Base-by-base conservation (phyloP, 768 basidiomycete species). In the Tricholoma saponaceum region DNA sequence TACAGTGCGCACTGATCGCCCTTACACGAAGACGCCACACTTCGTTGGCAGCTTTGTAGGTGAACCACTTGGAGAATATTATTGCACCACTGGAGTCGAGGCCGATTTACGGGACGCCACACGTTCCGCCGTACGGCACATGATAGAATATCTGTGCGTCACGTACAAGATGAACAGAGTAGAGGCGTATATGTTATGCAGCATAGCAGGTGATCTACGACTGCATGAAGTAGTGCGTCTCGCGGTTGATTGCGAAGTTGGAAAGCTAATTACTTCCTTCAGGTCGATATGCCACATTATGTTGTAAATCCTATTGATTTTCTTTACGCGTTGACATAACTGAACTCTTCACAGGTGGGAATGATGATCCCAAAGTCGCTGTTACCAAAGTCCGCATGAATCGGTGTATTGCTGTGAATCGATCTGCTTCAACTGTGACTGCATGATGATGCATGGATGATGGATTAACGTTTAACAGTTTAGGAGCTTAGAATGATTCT, bases 211-310 rank as follows among this genome's bases (percentile, higher is more conserved):
- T 1, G 83, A 86, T 65, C 65, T 86, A 58, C 72, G 78, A 57
- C 74, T 86, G 73, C 85, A 84, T 59, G 85, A 86, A 70, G 84
- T 85, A 70, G 85, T 43, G 39, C n/a, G 41, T 43, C 18, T 32
- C 12, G 7, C 30, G 30, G 12, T 32, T 32, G 30, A n/a, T n/a
- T n/a, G n/a, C n/a, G n/a, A n/a, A n/a, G n/a, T n/a, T n/a, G n/a
- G n/a, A n/a, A n/a, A n/a, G n/a, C n/a, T n/a, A n/a, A n/a, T n/a
- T n/a, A 43, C 37, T 47, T 12, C 52, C 23, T 51, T 18, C 26
- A 84, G 83, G 82, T 85, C 35, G 84, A 84, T 59, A 84, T 85
- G 84, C 84, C 84, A 10, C 85, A 84, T 59, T 85, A 83, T 60
- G 76, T 84, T 35, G 84, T 84, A 66, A 56, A 79, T 72, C 14